Conservation (phyloP, 768 basidiomycete genomes). For the button mushroom (Agaricus bisporus) region DNA sequence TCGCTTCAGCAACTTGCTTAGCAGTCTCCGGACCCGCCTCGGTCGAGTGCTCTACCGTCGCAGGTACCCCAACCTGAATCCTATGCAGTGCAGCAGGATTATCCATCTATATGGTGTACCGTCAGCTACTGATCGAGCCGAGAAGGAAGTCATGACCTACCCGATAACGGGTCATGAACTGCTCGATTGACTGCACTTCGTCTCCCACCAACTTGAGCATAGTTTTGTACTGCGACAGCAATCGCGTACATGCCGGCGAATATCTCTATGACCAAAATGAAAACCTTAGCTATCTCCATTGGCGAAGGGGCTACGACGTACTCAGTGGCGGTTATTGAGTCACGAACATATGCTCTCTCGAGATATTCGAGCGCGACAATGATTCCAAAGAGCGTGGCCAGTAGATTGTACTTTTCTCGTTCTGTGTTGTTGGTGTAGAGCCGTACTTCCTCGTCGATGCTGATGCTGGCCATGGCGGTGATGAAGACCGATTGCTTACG, state of each 20-base stretch:
- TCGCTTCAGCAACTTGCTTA: slow-evolving; percentile 97
- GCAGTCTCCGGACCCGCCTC: slow-evolving; percentile 90
- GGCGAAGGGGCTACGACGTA: slow-evolving; percentile 36
- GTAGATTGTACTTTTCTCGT: slow-evolving; percentile 80
- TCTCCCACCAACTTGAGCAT: slow-evolving; percentile 94
- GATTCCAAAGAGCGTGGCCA: slow-evolving; percentile 89
- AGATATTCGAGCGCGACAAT: slow-evolving; percentile 88
- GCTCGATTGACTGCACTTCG: slow-evolving; percentile 78
- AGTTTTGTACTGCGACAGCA: slow-evolving; percentile 97
- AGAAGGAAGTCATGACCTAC: slow-evolving; percentile 33
- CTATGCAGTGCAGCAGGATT: slow-evolving; percentile 84
- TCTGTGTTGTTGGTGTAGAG: slow-evolving; percentile 85
- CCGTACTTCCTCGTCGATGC: slow-evolving; percentile 87
- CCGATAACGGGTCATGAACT: slow-evolving; percentile 86
- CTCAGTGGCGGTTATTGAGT: slow-evolving; percentile 88
- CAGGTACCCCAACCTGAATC: slow-evolving; percentile 84
- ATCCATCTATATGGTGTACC: slow-evolving; percentile 20
- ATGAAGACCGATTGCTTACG: no score
- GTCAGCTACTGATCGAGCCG: background rate
- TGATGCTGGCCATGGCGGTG: slow-evolving; percentile 23
- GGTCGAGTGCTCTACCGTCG: slow-evolving; percentile 88
- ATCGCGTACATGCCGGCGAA: slow-evolving; percentile 88
- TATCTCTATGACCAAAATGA: slow-evolving; percentile 56
- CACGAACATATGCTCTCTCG: slow-evolving; percentile 92
- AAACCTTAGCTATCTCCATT: slow-evolving; percentile 21